phyloP scores from a whole-genome alignment of 1,284 basidiomycete species.

The Erythrobasidium hasegawianum region DNA sequence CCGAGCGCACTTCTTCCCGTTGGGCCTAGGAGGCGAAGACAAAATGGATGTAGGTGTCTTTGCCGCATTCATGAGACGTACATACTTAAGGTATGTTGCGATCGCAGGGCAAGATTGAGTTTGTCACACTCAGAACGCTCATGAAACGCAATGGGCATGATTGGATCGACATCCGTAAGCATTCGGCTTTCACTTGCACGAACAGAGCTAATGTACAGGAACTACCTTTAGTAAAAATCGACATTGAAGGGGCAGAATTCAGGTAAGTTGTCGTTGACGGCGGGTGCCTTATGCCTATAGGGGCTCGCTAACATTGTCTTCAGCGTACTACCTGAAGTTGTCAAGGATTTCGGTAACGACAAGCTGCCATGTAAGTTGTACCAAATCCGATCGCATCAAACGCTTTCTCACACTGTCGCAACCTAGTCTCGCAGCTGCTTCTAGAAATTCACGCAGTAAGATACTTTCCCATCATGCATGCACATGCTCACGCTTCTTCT shows the following conservation, averaged over 20 bases:
- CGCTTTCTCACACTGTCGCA: not conserved
- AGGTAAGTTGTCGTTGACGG: conserved; percentile 4
- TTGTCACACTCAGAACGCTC: conserved; percentile 22
- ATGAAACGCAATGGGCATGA: conserved; percentile 34
- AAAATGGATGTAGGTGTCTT: conserved; percentile 8
- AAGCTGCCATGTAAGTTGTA: conserved; percentile 21
- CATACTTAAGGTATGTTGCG: conserved; percentile 16
- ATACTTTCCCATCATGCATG: conserved; percentile 12
- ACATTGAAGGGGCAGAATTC: conserved; percentile 34
- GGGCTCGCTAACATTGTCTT: no score
- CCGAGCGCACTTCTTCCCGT: conserved; percentile 23
- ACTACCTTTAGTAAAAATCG: conserved; percentile 46
- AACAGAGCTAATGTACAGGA: conserved; percentile 45
- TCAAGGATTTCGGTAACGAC: conserved; percentile 15
- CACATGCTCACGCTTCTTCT: not conserved
- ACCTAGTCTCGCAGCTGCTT: conserved; percentile 51
- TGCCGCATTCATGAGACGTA: conserved; percentile 13
- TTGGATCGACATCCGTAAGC: conserved; percentile 30
- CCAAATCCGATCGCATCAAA: not conserved
- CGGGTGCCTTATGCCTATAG: no score
- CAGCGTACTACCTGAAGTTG: conserved; percentile 23
- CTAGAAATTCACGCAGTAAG: conserved; percentile 57
- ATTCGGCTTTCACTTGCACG: not conserved
- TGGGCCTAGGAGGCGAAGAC: conserved; percentile 19
- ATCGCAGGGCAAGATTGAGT: conserved; percentile 7